A percentile compares a stretch with the other conserved stretches of the same genome.
Conservation (phyloP, 2,329 filamentous ascomycete genomes). For the Dactylella cylindrospora region DNA sequence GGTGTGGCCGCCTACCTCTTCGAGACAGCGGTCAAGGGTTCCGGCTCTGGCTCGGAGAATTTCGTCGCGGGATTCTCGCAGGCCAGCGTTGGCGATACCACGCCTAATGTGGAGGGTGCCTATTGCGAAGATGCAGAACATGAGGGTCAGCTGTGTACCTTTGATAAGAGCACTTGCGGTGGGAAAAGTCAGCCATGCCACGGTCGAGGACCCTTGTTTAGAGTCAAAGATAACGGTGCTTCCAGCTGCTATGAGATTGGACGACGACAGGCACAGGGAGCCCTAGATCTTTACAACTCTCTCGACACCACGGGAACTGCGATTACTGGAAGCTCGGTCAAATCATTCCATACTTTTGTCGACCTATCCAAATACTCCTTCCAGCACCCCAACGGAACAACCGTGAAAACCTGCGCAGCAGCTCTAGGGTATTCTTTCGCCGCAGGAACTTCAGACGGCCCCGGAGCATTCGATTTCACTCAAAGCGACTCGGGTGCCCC, state of each 20-base stretch:
- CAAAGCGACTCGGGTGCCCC: slow-evolving; percentile 78
- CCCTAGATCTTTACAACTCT: slow-evolving; percentile 56
- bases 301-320: slow-evolving; percentile 42
- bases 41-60: slow-evolving; percentile 59
- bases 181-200: slow-evolving; percentile 71
- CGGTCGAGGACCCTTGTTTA: slow-evolving; percentile 70
- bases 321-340: slow-evolving; percentile 62
- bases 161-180: slow-evolving; percentile 82
- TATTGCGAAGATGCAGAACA: slow-evolving; percentile 75
- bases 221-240: slow-evolving; percentile 61
- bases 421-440: slow-evolving; percentile 91
- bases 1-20: slow-evolving; percentile 85
- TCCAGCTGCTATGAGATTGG: slow-evolving; percentile 77
- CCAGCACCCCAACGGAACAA: slow-evolving; percentile 68
- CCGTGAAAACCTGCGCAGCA: slow-evolving; percentile 75
- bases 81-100: slow-evolving; percentile 86
- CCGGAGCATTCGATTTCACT: slow-evolving; percentile 88
- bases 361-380: slow-evolving; percentile 78
- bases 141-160: slow-evolving; percentile 65
- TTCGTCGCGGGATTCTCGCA: slow-evolving; percentile 94
- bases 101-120: slow-evolving; percentile 81
- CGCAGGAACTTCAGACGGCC: slow-evolving; percentile 87
- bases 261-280: slow-evolving; percentile 67
- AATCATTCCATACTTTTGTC: slow-evolving; percentile 80
- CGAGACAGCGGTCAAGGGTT: slow-evolving; percentile 66